A percentile compares a stretch with the other conserved stretches of the same genome.
Evolutionary conservation across 177 flowering plant species (phyloP).

Genomic region (Vitis hybrid): DNA sequence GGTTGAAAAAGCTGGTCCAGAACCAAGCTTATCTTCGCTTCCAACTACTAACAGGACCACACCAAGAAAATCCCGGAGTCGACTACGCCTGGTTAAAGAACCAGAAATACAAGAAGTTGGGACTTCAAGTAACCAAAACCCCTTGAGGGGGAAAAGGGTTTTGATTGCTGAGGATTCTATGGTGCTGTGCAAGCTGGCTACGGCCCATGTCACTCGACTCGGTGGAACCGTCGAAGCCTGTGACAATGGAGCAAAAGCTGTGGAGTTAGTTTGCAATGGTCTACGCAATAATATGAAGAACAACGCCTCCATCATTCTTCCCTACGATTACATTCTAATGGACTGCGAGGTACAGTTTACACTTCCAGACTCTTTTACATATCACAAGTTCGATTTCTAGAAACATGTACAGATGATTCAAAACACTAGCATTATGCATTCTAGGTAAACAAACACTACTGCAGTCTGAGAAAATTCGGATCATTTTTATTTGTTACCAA

Average conservation of each 20-base stretch:
- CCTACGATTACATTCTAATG: constrained; percentile 74
- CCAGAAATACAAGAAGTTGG: constrained; percentile 14
- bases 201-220: constrained; percentile 4
- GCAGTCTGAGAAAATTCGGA: too few relatives aligned
- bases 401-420: too few relatives aligned
- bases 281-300: constrained; percentile 12
- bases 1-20: neutral
- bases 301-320: constrained; percentile 22
- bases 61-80: neutral
- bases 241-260: constrained; percentile 48
- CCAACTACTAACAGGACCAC: neutral
- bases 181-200: constrained; percentile 22
- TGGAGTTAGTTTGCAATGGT: constrained; percentile 25
- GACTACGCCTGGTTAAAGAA: neutral
- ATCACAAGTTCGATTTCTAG: too few relatives aligned
- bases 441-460: too few relatives aligned
- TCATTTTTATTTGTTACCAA: neutral
- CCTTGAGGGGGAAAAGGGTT: constrained; percentile 39
- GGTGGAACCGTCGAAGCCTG: constrained; percentile 38
- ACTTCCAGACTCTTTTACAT: neutral
- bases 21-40: neutral
- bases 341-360: constrained; percentile 73
- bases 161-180: constrained; percentile 50
- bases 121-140: constrained; percentile 14
- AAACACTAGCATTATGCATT: too few relatives aligned